Evolutionary conservation across 1,139 yeast species (phyloP).

Genomic region (Debaryomyces coudertii): DNA sequence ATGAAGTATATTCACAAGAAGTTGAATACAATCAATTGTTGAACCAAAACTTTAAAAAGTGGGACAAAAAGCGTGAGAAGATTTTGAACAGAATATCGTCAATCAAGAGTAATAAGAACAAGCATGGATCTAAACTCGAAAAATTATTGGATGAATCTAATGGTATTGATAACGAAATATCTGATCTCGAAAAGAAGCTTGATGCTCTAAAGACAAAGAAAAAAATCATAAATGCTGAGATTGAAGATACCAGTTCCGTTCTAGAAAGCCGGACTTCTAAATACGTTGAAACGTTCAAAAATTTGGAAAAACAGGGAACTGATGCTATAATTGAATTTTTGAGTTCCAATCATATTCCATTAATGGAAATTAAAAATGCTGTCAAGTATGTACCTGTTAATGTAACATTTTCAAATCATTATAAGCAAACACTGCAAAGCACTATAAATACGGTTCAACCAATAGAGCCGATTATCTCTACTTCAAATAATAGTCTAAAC

Average conservation of each 20-base stretch:
- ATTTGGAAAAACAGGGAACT: constrained; percentile 44
- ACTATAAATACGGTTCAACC: background rate
- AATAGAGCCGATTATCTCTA: background rate
- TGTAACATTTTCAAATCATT: constrained; percentile 31
- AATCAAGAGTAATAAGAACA: constrained; percentile 45
- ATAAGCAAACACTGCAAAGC: constrained; percentile 11
- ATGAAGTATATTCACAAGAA: constrained; percentile 53
- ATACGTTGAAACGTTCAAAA: constrained; percentile 44
- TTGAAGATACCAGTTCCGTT: constrained; percentile 54
- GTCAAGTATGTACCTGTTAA: constrained; percentile 32
- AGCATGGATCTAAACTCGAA: constrained; percentile 49
- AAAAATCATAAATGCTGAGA: constrained; percentile 41
- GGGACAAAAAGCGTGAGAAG: constrained; percentile 47
- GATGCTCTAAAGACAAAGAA: constrained; percentile 40
- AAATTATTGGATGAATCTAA: constrained; percentile 38
- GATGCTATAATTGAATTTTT: constrained; percentile 33
- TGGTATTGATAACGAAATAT: constrained; percentile 46
- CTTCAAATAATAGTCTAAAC: background rate
- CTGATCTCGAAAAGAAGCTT: constrained; percentile 42
- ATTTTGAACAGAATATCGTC: constrained; percentile 40
- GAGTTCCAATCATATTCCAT: constrained; percentile 27
- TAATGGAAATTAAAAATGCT: constrained; percentile 22
- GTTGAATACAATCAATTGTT: constrained; percentile 31
- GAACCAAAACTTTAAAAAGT: constrained; percentile 38
- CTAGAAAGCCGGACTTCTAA: constrained; percentile 54